Evolutionary conservation across 2,329 filamentous ascomycete species (phyloP), one percentile per base, ranked within the genome.

Genomic region (Aspergillus neoniger): DNA sequence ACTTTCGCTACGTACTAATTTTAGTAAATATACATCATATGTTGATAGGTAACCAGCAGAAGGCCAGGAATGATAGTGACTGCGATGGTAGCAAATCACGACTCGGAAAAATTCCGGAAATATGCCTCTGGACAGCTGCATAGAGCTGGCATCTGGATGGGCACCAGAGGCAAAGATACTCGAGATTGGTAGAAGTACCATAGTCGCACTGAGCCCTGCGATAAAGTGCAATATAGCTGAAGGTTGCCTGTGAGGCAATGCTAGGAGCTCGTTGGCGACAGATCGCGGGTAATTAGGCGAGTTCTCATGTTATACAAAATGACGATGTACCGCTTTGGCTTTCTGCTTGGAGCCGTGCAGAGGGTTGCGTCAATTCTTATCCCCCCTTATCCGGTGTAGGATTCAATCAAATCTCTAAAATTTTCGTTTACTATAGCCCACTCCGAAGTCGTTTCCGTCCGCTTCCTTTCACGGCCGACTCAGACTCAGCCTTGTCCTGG

Each of bases 361-460:
- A 10, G 2, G 7, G 10, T 23, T 28, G 23, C 21, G 5, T n/a
- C 10, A 25, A 25, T 49, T n/a, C 6, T 4, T 19, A 6, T 9
- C 3, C 39, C 39, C 39, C n/a, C 9, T 19, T 14, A 43, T 52
- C 17, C n/a, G 32, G 32, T 44, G 19, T 44, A 21, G 19, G 19
- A n/a, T n/a, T 38, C 5, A 28, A 48, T 39, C 23, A 14, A 32
- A 21, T n/a, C 14, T 52, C n/a, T 14, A 32, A 38, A 49, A 14
- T 17, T 9, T 9, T 17, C 30, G 28, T 17, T 19, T 17, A 9
- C 49, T 68, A 74, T 14, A 70, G 53, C 17, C 70, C 71, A 53
- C 67, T 68, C 57, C 71, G 63, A 14, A 71, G 68, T 48, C 79
- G 74, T 67, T 81, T 81, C 55, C 78, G 70, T 14, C 67, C 72